Evolutionary conservation across 1,284 basidiomycete species (phyloP), one percentile per base, ranked within the genome.

Genomic region (Wolfiporia cocos): DNA sequence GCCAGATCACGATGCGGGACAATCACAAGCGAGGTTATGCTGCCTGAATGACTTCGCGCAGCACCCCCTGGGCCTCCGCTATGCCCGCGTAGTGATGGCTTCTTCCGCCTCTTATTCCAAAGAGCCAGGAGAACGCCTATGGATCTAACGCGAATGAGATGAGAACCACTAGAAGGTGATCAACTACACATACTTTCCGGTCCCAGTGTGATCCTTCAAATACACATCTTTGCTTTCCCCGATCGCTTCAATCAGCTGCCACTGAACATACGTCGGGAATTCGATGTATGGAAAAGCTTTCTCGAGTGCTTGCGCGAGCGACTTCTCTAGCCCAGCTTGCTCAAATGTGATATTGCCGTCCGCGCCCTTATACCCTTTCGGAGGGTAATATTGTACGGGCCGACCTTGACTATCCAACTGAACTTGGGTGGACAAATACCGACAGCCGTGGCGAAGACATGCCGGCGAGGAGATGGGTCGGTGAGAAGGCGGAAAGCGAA

Each of bases 1-100:
- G 78, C 86, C 46, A 89, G 65, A 54, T 87, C 85, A 24, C 76
- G 69, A 56, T 89, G 86, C 4, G 86, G 86, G 3, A 87, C 82
- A 33, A 89, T 66, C 18, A 86, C 62, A 32, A 89, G 65, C 14
- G 78, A 71, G 14, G 48, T 42, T 11, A 39, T 44, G 40, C 19
- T n/a, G n/a, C n/a, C n/a, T n/a, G n/a, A n/a, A n/a, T n/a, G n/a
- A n/a, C n/a, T n/a, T n/a, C n/a, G n/a, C n/a, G n/a, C n/a, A n/a
- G n/a, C n/a, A n/a, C n/a, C n/a, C n/a, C n/a, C n/a, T n/a, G n/a
- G n/a, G n/a, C n/a, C n/a, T n/a, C n/a, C n/a, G n/a, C n/a, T n/a
- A n/a, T n/a, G n/a, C n/a, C n/a, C 69, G 70, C 24, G 73, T 67
- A 40, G 23, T 32, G 53, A 42, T 19, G 10, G 18, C 43, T 32